Evolutionary conservation across 2,329 filamentous ascomycete genomes (phyloP), one percentile per base, ranked within the genome.

Genomic region (Verticillium longisporum): DNA sequence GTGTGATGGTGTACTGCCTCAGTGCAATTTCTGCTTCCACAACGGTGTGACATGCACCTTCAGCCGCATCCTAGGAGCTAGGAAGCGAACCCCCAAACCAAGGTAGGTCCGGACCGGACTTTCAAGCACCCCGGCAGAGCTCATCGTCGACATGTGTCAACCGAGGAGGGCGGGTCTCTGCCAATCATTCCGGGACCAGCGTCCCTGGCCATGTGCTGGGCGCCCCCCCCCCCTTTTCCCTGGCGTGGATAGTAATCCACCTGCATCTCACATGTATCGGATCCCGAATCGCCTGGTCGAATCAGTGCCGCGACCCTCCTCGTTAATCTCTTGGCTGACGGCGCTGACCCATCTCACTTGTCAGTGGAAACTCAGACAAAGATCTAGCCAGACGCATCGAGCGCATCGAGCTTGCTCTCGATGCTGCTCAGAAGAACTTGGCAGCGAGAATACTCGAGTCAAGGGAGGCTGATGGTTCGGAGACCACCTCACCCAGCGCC

Each of bases 21-120:
- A 74, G 57, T 82, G 80, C 69, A 78, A 82, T 67, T 82, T 79
- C 79, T 82, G 80, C 66, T 73, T 71, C 57, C 78, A 81, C 67
- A 80, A 81, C 64, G 69, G 73, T 60, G 71, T 79, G 21, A 67
- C 73, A 18, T 83, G 80, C 68, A 81, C 78, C 7, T 82, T 80
- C 66, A 72, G 60, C 54, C 38, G 63, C 36, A 60, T 59, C 31
- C 57, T 62, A 38, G 60, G 63, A 45, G 55, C 60, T 45, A 62
- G 61, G 62, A 62, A 64, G 37, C 38, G 61, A 21, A 60, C 38
- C 32, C 41, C 56, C 13, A 56, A 61, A 36, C 32, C 60, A 53
- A 64, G 38, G 63, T 64, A 45, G 57, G 56, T 26, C 4, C 18
- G n/a, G 45, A 53, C 45, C 45, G 18, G 45, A 7, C 45, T 53